Evolutionary conservation across 2,329 filamentous ascomycete genomes (phyloP).

Genomic region (Aureobasidium musti): DNA sequence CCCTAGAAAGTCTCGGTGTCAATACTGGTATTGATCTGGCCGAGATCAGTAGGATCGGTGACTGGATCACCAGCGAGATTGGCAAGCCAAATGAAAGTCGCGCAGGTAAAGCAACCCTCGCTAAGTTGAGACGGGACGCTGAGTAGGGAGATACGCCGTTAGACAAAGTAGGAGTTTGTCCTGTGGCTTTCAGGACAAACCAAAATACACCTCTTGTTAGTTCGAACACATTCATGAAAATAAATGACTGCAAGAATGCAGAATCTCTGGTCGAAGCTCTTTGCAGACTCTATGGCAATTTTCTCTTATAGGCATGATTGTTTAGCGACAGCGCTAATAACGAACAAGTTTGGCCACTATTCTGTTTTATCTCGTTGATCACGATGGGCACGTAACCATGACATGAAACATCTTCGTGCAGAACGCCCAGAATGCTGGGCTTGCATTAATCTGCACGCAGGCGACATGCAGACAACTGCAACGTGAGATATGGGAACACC

Average conservation of each 20-base stretch:
- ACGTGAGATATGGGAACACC: neutral
- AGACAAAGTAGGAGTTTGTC: neutral
- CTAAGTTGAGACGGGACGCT: constrained; percentile 21
- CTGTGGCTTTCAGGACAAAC: neutral
- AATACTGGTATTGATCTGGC: constrained; percentile 72
- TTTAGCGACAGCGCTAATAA: neutral
- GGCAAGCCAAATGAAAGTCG: constrained; percentile 64
- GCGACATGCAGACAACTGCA: constrained; percentile 17
- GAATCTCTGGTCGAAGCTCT: neutral
- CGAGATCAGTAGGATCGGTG: constrained; percentile 66
- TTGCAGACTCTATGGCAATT: neutral
- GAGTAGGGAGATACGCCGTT: neutral
- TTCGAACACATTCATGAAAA: neutral
- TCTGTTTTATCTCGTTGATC: neutral
- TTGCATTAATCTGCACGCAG: constrained; percentile 16
- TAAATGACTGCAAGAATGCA: neutral
- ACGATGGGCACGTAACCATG: neutral
- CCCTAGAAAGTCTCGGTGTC: constrained; percentile 70
- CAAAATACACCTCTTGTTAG: neutral
- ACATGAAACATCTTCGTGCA: neutral
- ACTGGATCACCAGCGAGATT: constrained; percentile 69
- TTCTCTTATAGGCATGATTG: neutral
- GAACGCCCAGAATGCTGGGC: neutral
- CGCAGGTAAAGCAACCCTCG: constrained; percentile 62
- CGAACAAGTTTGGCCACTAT: neutral